phyloP scores from a whole-genome alignment of 371 early-diverging fungal species.

The Choanephora cucurbitarum region DNA sequence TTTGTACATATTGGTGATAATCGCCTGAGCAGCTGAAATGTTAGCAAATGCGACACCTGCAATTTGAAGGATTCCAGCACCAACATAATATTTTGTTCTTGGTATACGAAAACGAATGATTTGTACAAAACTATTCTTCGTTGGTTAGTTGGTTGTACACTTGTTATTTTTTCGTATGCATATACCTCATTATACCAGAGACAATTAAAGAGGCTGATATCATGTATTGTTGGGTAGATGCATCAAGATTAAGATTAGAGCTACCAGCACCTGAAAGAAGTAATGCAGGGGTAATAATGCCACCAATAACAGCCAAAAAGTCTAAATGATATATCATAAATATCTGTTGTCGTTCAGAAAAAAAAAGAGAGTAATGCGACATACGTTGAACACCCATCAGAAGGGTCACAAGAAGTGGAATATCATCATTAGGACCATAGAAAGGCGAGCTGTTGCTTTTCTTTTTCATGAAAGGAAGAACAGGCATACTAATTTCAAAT shows the following conservation, averaged over 20 bases:
- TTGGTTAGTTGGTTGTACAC: slow-evolving; percentile 7
- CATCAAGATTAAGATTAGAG: slow-evolving; percentile 48
- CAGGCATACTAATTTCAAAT: slow-evolving; percentile 27
- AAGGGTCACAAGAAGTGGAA: slow-evolving; percentile 32
- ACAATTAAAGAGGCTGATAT: slow-evolving; percentile 54
- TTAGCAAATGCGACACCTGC: slow-evolving; percentile 43
- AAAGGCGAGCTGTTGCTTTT: slow-evolving; percentile 23
- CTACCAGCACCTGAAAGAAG: slow-evolving; percentile 51
- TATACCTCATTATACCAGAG: slow-evolving; percentile 34
- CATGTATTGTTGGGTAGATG: slow-evolving; percentile 50
- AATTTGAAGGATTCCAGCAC: slow-evolving; percentile 47
- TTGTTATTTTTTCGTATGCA: neutral
- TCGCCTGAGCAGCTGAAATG: slow-evolving; percentile 38
- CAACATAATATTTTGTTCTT: slow-evolving; percentile 48
- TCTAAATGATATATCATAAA: slow-evolving; percentile 20
- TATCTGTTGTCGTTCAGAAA: neutral
- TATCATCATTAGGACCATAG: slow-evolving; percentile 35
- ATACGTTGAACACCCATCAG: slow-evolving; percentile 40
- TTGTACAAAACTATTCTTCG: slow-evolving; percentile 46
- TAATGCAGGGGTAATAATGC: slow-evolving; percentile 52
- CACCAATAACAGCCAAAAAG: slow-evolving; percentile 54
- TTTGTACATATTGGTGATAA: slow-evolving; percentile 48
- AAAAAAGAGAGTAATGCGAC: neutral
- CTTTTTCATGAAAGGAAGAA: slow-evolving; percentile 13
- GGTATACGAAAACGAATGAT: slow-evolving; percentile 52